These are phyloP conservation scores for Rhodotorula sp. DNA, from an alignment of 1,284 basidiomycete genomes.

Conservation along the genomic window DNA sequence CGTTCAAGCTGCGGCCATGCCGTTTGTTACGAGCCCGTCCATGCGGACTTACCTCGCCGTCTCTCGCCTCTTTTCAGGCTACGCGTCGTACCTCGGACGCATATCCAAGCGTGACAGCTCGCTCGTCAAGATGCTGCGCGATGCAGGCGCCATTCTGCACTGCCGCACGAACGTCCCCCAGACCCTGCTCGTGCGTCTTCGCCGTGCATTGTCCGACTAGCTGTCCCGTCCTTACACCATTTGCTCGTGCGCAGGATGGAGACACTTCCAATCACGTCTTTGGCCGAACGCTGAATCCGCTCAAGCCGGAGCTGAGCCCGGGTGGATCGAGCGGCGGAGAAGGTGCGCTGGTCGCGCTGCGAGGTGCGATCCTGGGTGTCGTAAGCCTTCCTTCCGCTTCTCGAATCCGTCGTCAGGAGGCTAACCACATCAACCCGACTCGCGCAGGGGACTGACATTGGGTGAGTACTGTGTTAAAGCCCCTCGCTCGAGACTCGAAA, in stretches of 20 bases:
- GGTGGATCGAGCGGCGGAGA: slow-evolving; percentile 54
- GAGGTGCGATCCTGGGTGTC: slow-evolving; percentile 49
- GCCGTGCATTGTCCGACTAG: not conserved
- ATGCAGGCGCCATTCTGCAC: slow-evolving; percentile 46
- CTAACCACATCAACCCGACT: too few relatives aligned
- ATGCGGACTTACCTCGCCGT: too few relatives aligned
- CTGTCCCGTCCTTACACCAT: not conserved
- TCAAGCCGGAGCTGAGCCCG: slow-evolving; percentile 49
- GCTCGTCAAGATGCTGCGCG: slow-evolving; percentile 38
- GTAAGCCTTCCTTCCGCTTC: slow-evolving; percentile 19
- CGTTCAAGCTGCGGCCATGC: slow-evolving; percentile 15
- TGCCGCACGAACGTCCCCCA: slow-evolving; percentile 47
- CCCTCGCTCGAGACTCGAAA: too few relatives aligned
- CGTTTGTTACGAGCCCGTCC: slow-evolving; percentile 31
- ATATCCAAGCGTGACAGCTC: slow-evolving; percentile 12
- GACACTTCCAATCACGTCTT: slow-evolving; percentile 45
- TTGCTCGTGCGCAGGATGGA: slow-evolving; percentile 24
- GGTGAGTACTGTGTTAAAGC: too few relatives aligned
- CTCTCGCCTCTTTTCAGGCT: too few relatives aligned
- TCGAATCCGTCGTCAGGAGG: too few relatives aligned
- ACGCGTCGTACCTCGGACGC: slow-evolving; percentile 26
- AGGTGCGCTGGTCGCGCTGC: slow-evolving; percentile 51
- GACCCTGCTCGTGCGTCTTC: slow-evolving; percentile 30
- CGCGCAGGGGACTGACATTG: too few relatives aligned
- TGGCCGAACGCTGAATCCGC: slow-evolving; percentile 51